Evolutionary conservation across 208 protist species (phyloP), one percentile per base, ranked within the genome.

Genomic region (Sergeia podlipaevii): DNA sequence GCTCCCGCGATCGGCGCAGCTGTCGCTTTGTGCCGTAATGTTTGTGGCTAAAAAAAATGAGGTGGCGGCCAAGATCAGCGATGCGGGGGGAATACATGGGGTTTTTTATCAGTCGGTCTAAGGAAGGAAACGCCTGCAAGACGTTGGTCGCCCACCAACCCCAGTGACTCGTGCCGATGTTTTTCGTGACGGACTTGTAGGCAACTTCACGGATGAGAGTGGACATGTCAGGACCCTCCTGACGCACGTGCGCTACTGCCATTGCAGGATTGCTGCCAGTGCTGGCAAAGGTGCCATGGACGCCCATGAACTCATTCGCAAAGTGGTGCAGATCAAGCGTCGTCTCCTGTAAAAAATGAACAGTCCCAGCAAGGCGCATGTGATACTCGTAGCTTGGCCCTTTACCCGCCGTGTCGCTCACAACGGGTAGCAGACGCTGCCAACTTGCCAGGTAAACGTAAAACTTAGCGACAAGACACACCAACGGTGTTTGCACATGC

Each of bases 1-100:
- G 43, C 52, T 91, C 83, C 18, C 80, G 74, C 2, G 84, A 95
- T 42, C 65, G 70, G 21, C 74, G 70, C 61, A 95, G 62, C 15
- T 70, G 80, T 54, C 77, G 85, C 56, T 91, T 90, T 29, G 71
- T 67, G 1, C 60, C 54, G 70, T 91, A 85, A 66, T 95, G 88
- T 54, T 95, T 95, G 65, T 95, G 88, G 33, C 71, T 77, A 52
- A 95, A 95, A 50, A 95, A 91, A 10, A 95, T 74, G n/a, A 88
- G 70, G 52, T 95, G 88, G 15, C 84, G 82, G 5, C 84, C 84
- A 28, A 95, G 74, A 60, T 95, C 84, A 7, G 88, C 80, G 48
- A 91, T 85, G 45, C 88, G 72, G 8, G 88, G 88, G 18, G 83
- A 88, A 74, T 95, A 95, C 69, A 89, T 64, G 1, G 88, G 88